Conservation (phyloP, 2,329 filamentous ascomycete species). For the Trichoderma asperellum region DNA sequence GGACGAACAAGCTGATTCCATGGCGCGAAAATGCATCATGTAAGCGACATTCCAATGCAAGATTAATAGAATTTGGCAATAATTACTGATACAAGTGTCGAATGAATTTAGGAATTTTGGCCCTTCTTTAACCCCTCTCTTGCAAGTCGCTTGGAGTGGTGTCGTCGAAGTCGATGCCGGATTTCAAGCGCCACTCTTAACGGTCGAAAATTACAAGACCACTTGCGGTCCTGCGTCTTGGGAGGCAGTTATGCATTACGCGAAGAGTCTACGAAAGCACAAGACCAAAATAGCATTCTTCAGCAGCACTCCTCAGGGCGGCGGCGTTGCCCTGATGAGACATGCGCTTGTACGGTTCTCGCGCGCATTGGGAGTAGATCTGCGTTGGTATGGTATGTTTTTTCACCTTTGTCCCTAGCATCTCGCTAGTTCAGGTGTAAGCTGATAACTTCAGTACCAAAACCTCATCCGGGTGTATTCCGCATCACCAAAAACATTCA, state of each 20-base stretch:
- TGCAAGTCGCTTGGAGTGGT: slow-evolving; percentile 69
- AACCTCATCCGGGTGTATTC: slow-evolving; percentile 78
- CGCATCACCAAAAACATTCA: slow-evolving; percentile 85
- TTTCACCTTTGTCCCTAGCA: too few relatives aligned
- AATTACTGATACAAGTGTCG: background rate
- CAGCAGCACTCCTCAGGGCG: slow-evolving; percentile 80
- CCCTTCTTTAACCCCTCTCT: slow-evolving; percentile 69
- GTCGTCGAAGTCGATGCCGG: slow-evolving; percentile 71
- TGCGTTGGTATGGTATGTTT: slow-evolving; percentile 69
- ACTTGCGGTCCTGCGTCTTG: slow-evolving; percentile 67
- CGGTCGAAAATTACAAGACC: slow-evolving; percentile 60
- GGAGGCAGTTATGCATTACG: slow-evolving; percentile 66
- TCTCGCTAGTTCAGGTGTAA: background rate
- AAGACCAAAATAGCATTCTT: slow-evolving; percentile 77
- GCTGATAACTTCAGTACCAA: slow-evolving; percentile 62
- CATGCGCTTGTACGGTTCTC: slow-evolving; percentile 77
- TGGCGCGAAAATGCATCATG: slow-evolving; percentile 78
- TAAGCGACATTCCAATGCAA: slow-evolving; percentile 44
- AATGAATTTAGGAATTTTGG: slow-evolving; percentile 63
- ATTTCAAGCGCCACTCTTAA: slow-evolving; percentile 63
- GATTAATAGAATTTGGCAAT: background rate
- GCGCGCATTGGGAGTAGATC: slow-evolving; percentile 66
- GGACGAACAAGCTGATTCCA: slow-evolving; percentile 81
- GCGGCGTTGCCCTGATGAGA: slow-evolving; percentile 80
- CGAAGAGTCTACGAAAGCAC: slow-evolving; percentile 62